Conservation (phyloP, 306 rosid genomes). For the Prunus dulcis region DNA sequence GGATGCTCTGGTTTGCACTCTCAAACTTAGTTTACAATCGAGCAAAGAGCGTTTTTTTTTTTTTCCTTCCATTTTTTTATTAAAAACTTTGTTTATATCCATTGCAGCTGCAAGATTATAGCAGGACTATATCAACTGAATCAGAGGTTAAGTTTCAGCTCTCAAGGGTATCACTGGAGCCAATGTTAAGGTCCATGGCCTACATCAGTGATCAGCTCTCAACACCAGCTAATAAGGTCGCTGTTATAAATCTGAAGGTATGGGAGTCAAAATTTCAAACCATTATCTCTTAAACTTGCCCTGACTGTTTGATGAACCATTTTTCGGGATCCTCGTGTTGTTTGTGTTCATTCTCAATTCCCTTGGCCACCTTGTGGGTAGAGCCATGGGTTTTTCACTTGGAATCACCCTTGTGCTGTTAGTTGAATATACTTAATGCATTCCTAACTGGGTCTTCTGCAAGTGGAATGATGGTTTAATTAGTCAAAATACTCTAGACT, state of each 20-base stretch:
- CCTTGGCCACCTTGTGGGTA: background rate
- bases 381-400: background rate
- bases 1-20: background rate
- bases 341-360: background rate
- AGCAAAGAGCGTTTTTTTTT: constrained; percentile 11
- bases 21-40: constrained; percentile 18
- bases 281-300: constrained; percentile 8
- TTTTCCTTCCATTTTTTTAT: background rate
- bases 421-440: background rate
- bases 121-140: constrained; percentile 65
- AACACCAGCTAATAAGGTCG: constrained; percentile 87
- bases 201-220: constrained; percentile 89
- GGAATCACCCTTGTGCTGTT: background rate
- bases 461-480: background rate
- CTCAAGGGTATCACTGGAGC: constrained; percentile 74
- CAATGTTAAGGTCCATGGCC: constrained; percentile 90
- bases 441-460: background rate
- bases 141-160: constrained; percentile 92
- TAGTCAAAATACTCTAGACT: background rate
- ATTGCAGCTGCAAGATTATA: constrained; percentile 82
- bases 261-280: constrained; percentile 13
- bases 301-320: background rate
- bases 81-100: constrained; percentile 12
- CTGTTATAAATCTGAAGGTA: constrained; percentile 90
- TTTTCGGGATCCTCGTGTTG: background rate